phyloP scores from a whole-genome alignment of 2,329 filamentous ascomycete species.

The Pyrenophora graminea region DNA sequence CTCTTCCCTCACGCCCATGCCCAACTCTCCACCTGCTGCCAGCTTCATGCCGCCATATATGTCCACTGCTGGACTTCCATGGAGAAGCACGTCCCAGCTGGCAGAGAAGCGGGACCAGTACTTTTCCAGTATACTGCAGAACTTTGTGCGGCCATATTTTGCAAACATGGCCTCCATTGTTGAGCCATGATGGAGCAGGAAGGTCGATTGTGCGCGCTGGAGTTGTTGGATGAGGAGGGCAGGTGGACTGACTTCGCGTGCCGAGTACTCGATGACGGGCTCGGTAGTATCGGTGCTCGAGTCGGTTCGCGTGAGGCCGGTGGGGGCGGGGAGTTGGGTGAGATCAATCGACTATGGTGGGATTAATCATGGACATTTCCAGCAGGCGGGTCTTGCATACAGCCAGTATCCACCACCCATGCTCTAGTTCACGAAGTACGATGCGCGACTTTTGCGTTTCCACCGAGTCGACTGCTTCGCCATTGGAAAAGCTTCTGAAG shows the following conservation, averaged over 20 bases:
- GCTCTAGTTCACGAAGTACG: constrained; percentile 82
- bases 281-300: constrained; percentile 29
- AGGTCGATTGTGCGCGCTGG: constrained; percentile 78
- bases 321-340: constrained; percentile 66
- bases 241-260: constrained; percentile 84
- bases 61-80: constrained; percentile 82
- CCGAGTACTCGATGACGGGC: constrained; percentile 74
- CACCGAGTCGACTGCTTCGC: constrained; percentile 76
- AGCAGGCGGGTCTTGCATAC: constrained; percentile 56
- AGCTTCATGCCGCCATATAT: constrained; percentile 85
- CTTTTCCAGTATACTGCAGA: constrained; percentile 71
- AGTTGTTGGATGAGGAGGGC: constrained; percentile 79
- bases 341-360: constrained; percentile 72
- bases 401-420: constrained; percentile 93
- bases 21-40: constrained; percentile 86
- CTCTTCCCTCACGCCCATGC: constrained; percentile 93
- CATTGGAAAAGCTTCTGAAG: constrained; percentile 75
- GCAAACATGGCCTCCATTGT: constrained; percentile 73
- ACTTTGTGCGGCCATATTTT: constrained; percentile 67
- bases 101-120: constrained; percentile 76
- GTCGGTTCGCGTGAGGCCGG: constrained; percentile 39
- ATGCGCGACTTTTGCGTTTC: constrained; percentile 90
- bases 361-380: constrained; percentile 1
- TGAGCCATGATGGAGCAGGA: constrained; percentile 83
- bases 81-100: constrained; percentile 85